These are phyloP conservation scores for Aspergillus fijiensis DNA, from an alignment of 2,329 filamentous ascomycete genomes.

Conservation along the genomic window DNA sequence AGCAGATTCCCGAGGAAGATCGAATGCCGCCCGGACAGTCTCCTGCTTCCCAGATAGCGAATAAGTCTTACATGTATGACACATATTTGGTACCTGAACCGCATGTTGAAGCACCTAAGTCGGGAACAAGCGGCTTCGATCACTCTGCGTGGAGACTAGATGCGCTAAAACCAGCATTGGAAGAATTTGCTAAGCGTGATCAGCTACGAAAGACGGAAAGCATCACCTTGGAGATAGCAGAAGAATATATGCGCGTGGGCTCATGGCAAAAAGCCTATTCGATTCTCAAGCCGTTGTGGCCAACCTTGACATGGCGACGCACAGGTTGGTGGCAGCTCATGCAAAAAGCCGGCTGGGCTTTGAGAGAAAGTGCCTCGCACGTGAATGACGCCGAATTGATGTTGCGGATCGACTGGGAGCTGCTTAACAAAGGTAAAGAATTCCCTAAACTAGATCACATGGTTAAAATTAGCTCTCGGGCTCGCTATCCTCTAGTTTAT, in stretches of 20 bases:
- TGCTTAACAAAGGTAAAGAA: slow-evolving; percentile 42
- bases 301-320: slow-evolving; percentile 56
- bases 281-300: slow-evolving; percentile 56
- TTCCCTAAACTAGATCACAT: background rate
- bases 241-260: slow-evolving; percentile 52
- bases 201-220: slow-evolving; percentile 57
- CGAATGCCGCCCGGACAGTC: slow-evolving; percentile 55
- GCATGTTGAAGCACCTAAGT: slow-evolving; percentile 53
- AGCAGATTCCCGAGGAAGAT: slow-evolving; percentile 61
- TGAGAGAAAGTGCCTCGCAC: slow-evolving; percentile 54
- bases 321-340: slow-evolving; percentile 62
- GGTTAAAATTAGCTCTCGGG: background rate
- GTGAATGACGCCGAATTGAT: slow-evolving; percentile 49
- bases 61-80: slow-evolving; percentile 56
- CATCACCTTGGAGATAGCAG: slow-evolving; percentile 55
- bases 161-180: slow-evolving; percentile 49
- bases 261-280: slow-evolving; percentile 53
- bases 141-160: slow-evolving; percentile 53
- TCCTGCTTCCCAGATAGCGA: slow-evolving; percentile 55
- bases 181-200: slow-evolving; percentile 52
- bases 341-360: slow-evolving; percentile 52
- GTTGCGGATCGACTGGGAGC: slow-evolving; percentile 58
- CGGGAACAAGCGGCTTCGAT: slow-evolving; percentile 48
- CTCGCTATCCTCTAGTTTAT: background rate
- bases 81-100: slow-evolving; percentile 61